Evolutionary conservation across 768 basidiomycete genomes (phyloP).

Genomic region (Kwoniella newhampshirensis): DNA sequence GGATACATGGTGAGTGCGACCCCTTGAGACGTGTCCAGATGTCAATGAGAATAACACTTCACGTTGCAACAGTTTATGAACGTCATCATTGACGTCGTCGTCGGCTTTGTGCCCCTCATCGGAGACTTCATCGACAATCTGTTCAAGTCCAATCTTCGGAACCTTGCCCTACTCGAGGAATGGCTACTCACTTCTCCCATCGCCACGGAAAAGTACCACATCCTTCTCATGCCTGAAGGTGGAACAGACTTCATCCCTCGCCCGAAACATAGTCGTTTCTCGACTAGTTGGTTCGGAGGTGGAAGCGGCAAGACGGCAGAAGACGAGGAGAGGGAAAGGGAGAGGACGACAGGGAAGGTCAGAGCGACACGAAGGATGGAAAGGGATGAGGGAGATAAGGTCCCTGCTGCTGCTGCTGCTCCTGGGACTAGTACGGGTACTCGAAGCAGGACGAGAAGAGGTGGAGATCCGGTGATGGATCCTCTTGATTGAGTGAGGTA

Average conservation of each 20-base stretch:
- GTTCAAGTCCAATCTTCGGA: conserved; percentile 53
- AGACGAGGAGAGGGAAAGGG: conserved; percentile 31
- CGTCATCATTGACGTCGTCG: conserved; percentile 46
- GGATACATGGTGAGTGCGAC: conserved; percentile 45
- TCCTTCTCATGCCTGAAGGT: conserved; percentile 51
- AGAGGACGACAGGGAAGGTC: conserved; percentile 30
- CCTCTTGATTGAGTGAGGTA: conserved; percentile 11
- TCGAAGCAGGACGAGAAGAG: conserved; percentile 10
- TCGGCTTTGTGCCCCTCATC: conserved; percentile 49
- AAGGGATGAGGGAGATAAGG: conserved; percentile 37
- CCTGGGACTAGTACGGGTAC: conserved; percentile 9
- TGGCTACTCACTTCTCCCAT: conserved; percentile 38
- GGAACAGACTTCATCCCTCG: conserved; percentile 39
- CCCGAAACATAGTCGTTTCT: conserved; percentile 25
- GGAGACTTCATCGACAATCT: conserved; percentile 53
- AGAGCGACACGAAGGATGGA: conserved; percentile 46
- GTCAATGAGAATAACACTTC: background rate
- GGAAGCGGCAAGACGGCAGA: conserved; percentile 10
- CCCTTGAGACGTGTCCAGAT: background rate
- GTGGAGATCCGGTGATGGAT: conserved; percentile 17
- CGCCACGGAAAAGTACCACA: conserved; percentile 36
- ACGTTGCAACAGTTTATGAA: conserved; percentile 32
- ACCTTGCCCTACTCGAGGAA: conserved; percentile 41
- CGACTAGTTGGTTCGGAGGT: conserved; percentile 35
- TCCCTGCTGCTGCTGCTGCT: background rate